Evolutionary conservation across 306 rosid species (phyloP), one percentile per base, ranked within the genome.

Genomic region (Potentilla sterilis): DNA sequence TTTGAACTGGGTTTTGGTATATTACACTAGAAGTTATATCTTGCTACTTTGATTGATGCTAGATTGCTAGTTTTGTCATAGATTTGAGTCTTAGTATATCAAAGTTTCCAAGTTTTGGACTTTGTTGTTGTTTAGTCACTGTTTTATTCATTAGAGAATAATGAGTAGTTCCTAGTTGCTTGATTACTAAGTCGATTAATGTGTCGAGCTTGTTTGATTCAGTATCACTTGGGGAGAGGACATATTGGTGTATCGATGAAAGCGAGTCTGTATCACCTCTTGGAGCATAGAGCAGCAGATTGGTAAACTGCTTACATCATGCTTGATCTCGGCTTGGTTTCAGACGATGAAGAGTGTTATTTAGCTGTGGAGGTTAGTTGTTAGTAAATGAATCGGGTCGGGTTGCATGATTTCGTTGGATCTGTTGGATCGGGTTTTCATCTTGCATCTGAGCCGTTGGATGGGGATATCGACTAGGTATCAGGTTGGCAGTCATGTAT

Each of bases 201-300:
- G 67, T 18, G 13, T 49, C 32, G 11, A 37, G 64, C 49, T 44
- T 41, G 28, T 64, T 42, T 78, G 61, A 44, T 79, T 73, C 89
- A 92, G 97, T 90, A 89, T 84, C 97, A 95, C 83, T 78, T 95
- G 81, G 99, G 97, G 83, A 93, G 97, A 84, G 96, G 96, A 66
- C 97, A 95, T 79, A 79, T 92, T 72, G 97, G 97, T 66, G 85
- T 84, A 43, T 61, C 97, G 24, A 90, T 95, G 96, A 90, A 86
- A 73, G 89, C 97, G 41, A 90, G 88, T 21, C 96, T 95, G 58
- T 89, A 88, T 85, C 76, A 85, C 85, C 78, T 95, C 78, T 78
- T 95, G 86, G 96, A 89, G 83, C 96, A 85, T 46, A 87, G 98
- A 83, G 92, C 98, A 69, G 82, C 85, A 6, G 89, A 88, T 62